Evolutionary conservation across 352 stramenopile species (phyloP), one percentile per base, ranked within the genome.

Genomic region (Aphanomyces stellatus): DNA sequence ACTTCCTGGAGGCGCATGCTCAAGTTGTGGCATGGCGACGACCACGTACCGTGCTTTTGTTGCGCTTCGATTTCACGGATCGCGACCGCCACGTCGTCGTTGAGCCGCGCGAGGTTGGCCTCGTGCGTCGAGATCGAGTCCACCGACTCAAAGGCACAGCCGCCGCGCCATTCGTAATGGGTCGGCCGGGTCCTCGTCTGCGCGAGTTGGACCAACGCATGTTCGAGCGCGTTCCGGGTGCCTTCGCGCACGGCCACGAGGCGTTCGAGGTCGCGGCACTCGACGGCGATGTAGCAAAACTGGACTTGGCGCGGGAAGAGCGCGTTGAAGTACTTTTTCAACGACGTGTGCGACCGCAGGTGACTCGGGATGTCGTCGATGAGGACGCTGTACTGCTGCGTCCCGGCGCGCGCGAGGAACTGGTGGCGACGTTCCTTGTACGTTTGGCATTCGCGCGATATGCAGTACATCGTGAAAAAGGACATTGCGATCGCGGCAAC

Each of bases 331-430:
- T 90, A 93, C 28, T 73, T 69, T 35, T 79, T 71, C 35, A 93
- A 65, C 51, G 80, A 86, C 71, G 87, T 72, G 35, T 76, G 80
- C 0, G 72, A 74, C 31, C 80, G 74, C 53, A 90, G 74, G 2
- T 77, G 70, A 30, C 74, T 48, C 6, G 84, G 84, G 30, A 91
- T 65, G 33, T 90, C 80, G 24, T 78, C 82, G 46, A 91, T 77
- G 35, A 91, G 77, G 43, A 93, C 72, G 41, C 75, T 84, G 74
- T 91, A 93, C 67, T 89, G 84, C 66, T 88, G 81, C 11, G 82
- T 76, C 24, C 75, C 71, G 40, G 76, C 80, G 48, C 74, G 73
- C 53, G 74, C 71, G 17, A 91, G 73, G 61, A 90, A 85, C 49
- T 88, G 80, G 61, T 88, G 78, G 13, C 82, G 77, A 19, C 78